These are phyloP conservation scores for Mucor piriformis DNA, from an alignment of 371 early-diverging fungal genomes.

Conservation along the genomic window DNA sequence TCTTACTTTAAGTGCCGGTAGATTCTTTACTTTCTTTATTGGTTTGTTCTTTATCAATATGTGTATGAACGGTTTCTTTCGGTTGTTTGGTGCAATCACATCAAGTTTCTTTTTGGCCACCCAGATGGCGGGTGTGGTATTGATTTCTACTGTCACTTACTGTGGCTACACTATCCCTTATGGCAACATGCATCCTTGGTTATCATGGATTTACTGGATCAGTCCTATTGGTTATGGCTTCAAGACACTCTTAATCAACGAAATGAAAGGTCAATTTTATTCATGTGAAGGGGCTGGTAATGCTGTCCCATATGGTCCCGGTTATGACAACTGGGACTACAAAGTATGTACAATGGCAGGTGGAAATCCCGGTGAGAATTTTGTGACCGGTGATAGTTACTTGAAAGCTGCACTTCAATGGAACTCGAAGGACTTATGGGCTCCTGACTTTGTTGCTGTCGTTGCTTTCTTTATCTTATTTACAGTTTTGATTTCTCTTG, in stretches of 20 bases:
- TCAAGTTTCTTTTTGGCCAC: slow-evolving; percentile 59
- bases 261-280: slow-evolving; percentile 55
- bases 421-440: slow-evolving; percentile 52
- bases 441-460: slow-evolving; percentile 55
- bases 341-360: slow-evolving; percentile 62
- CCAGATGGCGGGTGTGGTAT: slow-evolving; percentile 53
- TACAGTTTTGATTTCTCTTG: slow-evolving; percentile 42
- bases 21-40: slow-evolving; percentile 57
- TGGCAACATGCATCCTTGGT: slow-evolving; percentile 67
- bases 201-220: slow-evolving; percentile 73
- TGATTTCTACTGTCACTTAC: slow-evolving; percentile 59
- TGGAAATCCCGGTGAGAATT: slow-evolving; percentile 44
- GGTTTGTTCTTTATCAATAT: slow-evolving; percentile 49
- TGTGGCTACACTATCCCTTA: slow-evolving; percentile 68
- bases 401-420: slow-evolving; percentile 32
- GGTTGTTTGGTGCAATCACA: slow-evolving; percentile 47
- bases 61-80: slow-evolving; percentile 54
- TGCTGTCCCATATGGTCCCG: slow-evolving; percentile 44
- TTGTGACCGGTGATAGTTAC: slow-evolving; percentile 60
- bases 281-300: slow-evolving; percentile 39
- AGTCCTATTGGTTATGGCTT: slow-evolving; percentile 70
- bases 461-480: slow-evolving; percentile 53
- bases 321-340: slow-evolving; percentile 49
- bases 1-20: slow-evolving; percentile 48
- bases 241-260: slow-evolving; percentile 69